Conservation (phyloP, 108 stramenopile species). For the Discostella stelligeroides region DNA sequence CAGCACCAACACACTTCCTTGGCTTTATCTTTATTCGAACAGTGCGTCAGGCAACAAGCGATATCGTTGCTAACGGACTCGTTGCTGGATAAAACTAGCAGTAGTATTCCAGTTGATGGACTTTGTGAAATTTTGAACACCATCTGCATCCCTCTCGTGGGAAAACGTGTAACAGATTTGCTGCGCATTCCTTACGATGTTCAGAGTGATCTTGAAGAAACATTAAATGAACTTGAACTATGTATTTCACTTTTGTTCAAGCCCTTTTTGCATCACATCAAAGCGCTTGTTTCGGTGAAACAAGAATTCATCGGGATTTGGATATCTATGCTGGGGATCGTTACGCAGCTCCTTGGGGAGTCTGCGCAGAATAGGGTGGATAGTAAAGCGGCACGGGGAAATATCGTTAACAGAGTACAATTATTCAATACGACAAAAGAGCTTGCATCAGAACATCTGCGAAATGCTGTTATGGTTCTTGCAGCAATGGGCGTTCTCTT, state of each 20-base stretch:
- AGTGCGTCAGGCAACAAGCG: constrained; percentile 83
- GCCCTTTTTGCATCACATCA: constrained; percentile 78
- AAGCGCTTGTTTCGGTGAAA: constrained; percentile 50
- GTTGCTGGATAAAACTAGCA: constrained; percentile 71
- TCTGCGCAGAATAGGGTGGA: constrained; percentile 15
- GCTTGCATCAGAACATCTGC: constrained; percentile 78
- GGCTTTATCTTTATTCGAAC: constrained; percentile 10
- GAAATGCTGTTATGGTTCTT: constrained; percentile 79
- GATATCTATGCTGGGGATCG: constrained; percentile 62
- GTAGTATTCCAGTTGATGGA: constrained; percentile 44
- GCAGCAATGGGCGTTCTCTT: constrained; percentile 57
- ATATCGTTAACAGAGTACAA: constrained; percentile 27
- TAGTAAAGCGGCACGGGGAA: constrained; percentile 2
- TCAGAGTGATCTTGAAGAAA: constrained; percentile 51
- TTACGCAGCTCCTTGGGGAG: constrained; percentile 65
- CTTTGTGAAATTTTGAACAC: constrained; percentile 59
- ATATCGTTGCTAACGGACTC: constrained; percentile 82
- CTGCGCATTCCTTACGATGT: constrained; percentile 27
- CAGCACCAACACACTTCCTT: neutral
- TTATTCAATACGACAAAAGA: constrained; percentile 54
- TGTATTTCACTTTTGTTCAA: constrained; percentile 86
- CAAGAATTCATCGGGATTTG: constrained; percentile 59
- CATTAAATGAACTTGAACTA: constrained; percentile 78
- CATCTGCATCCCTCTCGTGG: constrained; percentile 75
- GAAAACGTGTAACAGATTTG: constrained; percentile 60